Percentiles rank a stretch among this genome's conserved stretches.
Conservation (phyloP, 306 rosid species). For the Fagus sylvatica region DNA sequence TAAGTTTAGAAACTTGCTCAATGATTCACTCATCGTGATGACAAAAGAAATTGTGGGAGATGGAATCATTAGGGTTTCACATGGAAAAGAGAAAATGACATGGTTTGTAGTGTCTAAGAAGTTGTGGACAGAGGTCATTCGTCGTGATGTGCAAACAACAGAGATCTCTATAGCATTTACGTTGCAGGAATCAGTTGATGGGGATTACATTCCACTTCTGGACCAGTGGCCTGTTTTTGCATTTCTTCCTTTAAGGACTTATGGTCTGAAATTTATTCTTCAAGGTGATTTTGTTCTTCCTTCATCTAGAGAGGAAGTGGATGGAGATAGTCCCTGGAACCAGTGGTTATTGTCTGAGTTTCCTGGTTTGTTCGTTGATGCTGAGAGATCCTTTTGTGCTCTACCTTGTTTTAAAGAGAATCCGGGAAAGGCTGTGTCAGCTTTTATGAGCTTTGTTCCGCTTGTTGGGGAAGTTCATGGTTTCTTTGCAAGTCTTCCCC, state of each 20-base stretch:
- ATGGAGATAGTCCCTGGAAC: conserved; percentile 94
- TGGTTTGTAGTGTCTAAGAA: conserved; percentile 87
- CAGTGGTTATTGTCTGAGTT: conserved; percentile 91
- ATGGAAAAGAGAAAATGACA: conserved; percentile 75
- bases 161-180: conserved; percentile 93
- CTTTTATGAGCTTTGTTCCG: conserved; percentile 90
- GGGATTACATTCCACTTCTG: conserved; percentile 56
- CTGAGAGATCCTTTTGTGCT: conserved; percentile 67
- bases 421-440: conserved; percentile 85
- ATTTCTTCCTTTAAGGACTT: conserved; percentile 87
- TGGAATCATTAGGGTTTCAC: conserved; percentile 77
- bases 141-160: conserved; percentile 64
- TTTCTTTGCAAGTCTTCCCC: conserved; percentile 87
- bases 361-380: conserved; percentile 82
- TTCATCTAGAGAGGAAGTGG: conserved; percentile 99
- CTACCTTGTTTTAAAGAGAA: conserved; percentile 72
- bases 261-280: conserved; percentile 87
- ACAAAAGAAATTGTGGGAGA: conserved; percentile 73
- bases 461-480: conserved; percentile 94
- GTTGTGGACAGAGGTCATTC: conserved; percentile 56
- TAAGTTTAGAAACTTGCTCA: conserved; percentile 64
- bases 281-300: conserved; percentile 98
- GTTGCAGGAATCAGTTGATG: conserved; percentile 58
- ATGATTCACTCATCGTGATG: conserved; percentile 71
- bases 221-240: conserved; percentile 91